Conservation (phyloP, 2,329 filamentous ascomycete species). For the Niveomyces coronatus region DNA sequence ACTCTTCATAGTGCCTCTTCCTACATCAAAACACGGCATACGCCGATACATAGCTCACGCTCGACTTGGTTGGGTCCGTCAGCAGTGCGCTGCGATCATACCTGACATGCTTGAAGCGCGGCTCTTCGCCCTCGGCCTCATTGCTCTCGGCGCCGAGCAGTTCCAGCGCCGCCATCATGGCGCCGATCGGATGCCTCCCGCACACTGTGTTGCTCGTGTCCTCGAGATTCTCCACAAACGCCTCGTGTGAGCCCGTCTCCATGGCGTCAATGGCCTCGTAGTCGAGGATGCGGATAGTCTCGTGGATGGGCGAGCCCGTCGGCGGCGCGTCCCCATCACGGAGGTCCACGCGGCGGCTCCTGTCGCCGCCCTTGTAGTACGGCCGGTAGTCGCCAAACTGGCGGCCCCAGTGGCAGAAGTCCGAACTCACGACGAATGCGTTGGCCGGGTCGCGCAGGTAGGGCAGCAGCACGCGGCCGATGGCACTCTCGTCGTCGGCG, state of each 20-base stretch:
- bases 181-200: conserved; percentile 86
- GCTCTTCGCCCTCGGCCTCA: conserved; percentile 28
- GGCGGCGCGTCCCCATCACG: conserved; percentile 23
- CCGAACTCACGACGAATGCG: conserved; percentile 81
- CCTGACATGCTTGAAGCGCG: conserved; percentile 66
- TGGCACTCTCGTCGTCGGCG: conserved; percentile 47
- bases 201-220: conserved; percentile 86
- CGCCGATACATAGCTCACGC: conserved; percentile 91
- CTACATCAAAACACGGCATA: conserved; percentile 67
- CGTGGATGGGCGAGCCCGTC: conserved; percentile 56
- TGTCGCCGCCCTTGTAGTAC: conserved; percentile 43
- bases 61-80: conserved; percentile 58
- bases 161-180: conserved; percentile 83
- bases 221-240: conserved; percentile 58
- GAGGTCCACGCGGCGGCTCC: conserved; percentile 31
- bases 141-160: conserved; percentile 34
- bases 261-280: conserved; percentile 76
- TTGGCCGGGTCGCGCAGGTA: conserved; percentile 68
- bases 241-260: conserved; percentile 59
- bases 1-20: no score
- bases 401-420: conserved; percentile 93
- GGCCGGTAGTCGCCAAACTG: conserved; percentile 70
- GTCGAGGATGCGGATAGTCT: conserved; percentile 75
- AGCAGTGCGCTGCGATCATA: conserved; percentile 82
- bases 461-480: conserved; percentile 62